phyloP scores from a whole-genome alignment of 169 alveolate genomes.

The Plasmodium knowlesi region DNA sequence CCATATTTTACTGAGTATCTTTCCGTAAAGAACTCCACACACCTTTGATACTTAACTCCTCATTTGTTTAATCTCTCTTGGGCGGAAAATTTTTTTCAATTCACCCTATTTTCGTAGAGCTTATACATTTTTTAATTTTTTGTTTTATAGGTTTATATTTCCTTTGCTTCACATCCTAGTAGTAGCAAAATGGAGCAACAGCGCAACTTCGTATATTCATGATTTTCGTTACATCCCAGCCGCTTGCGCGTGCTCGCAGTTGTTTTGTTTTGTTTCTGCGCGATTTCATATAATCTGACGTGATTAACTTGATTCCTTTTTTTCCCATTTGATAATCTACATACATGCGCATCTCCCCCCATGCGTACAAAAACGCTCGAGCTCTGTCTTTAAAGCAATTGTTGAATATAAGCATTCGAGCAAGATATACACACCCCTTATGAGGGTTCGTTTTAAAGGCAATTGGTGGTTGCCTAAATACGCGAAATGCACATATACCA shows the following conservation, averaged over 20 bases:
- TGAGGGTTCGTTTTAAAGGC: background rate
- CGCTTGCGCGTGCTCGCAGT: background rate
- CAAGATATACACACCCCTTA: background rate
- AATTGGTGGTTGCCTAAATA: background rate
- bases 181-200: background rate
- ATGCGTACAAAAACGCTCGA: background rate
- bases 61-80: background rate
- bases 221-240: background rate
- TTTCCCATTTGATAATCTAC: background rate
- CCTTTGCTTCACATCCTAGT: background rate
- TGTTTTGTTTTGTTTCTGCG: background rate
- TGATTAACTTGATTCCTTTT: background rate
- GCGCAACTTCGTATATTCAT: background rate
- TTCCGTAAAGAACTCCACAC: background rate
- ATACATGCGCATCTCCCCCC: background rate
- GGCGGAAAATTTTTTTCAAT: background rate
- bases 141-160: background rate
- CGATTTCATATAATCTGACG: background rate
- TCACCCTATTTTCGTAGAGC: background rate
- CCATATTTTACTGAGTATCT: background rate
- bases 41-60: background rate
- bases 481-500: background rate
- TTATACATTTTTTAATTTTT: background rate
- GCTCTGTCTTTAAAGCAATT: background rate
- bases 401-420: background rate